Percentiles rank a stretch among this genome's conserved stretches.
These are phyloP conservation scores for Mucor plumbeus DNA, from an alignment of 371 early-diverging fungal genomes.

Conservation along the genomic window DNA sequence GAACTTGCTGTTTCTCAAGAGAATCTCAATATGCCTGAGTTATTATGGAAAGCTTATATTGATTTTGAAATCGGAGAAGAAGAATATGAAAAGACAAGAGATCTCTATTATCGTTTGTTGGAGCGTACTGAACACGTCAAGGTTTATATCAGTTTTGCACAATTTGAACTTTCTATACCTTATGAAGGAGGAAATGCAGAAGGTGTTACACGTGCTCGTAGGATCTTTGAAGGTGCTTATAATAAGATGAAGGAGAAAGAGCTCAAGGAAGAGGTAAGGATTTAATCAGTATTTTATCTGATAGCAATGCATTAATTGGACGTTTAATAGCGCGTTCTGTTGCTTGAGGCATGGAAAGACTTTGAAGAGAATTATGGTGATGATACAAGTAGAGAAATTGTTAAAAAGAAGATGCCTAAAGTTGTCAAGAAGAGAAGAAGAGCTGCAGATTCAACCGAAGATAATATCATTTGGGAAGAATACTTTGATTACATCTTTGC, in stretches of 20 bases:
- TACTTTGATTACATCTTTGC: conserved; percentile 98
- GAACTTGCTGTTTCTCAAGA: conserved; percentile 89
- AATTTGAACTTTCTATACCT: conserved; percentile 79
- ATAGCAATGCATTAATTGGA: not conserved
- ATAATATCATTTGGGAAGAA: conserved; percentile 86
- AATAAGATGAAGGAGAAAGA: conserved; percentile 70
- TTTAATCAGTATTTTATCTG: not conserved
- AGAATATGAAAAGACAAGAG: conserved; percentile 80
- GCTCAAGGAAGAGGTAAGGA: conserved; percentile 70
- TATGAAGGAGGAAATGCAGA: conserved; percentile 52
- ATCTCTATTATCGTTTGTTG: conserved; percentile 85
- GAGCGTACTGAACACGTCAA: conserved; percentile 93
- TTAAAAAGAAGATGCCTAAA: conserved; percentile 81
- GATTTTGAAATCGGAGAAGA: conserved; percentile 90
- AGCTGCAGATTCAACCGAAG: conserved; percentile 63
- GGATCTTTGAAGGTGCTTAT: conserved; percentile 78
- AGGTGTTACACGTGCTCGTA: conserved; percentile 64
- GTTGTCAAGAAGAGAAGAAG: conserved; percentile 87
- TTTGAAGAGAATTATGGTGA: conserved; percentile 80
- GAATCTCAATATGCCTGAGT: conserved; percentile 93
- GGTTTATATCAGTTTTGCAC: conserved; percentile 96
- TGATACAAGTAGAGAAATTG: conserved; percentile 58
- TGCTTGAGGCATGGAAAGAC: conserved; percentile 93
- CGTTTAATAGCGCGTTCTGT: conserved; percentile 68
- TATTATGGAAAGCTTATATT: conserved; percentile 97